Conservation (phyloP, 2,329 filamentous ascomycete species). For the Lasiodiplodia gonubiensis region DNA sequence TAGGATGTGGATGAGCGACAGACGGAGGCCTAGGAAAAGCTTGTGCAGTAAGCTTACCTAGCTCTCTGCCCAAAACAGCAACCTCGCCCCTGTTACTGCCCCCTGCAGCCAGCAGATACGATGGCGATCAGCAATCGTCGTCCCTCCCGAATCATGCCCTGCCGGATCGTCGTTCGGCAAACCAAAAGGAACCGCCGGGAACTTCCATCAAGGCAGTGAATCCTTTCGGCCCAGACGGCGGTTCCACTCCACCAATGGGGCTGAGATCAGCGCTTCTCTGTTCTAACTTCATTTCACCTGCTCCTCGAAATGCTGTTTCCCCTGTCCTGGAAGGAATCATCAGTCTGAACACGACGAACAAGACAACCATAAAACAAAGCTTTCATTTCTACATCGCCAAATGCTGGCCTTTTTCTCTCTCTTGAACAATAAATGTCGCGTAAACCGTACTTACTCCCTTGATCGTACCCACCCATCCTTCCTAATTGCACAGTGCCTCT, state of each 20-base stretch:
- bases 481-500: background rate
- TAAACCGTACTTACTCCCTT: background rate
- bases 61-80: background rate
- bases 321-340: background rate
- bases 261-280: constrained; percentile 6
- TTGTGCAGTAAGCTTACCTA: constrained; percentile 21
- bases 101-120: constrained; percentile 21
- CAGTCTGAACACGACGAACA: background rate
- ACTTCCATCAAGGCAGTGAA: background rate
- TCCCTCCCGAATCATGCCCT: background rate
- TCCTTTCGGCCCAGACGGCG: background rate
- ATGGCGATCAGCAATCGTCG: background rate
- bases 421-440: background rate
- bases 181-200: background rate
- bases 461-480: background rate
- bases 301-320: background rate
- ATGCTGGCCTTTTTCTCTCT: constrained; percentile 8
- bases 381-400: constrained; percentile 20
- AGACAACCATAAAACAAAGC: background rate
- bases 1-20: background rate
- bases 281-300: background rate
- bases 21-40: background rate
- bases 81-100: constrained; percentile 1
- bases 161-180: background rate
- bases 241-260: background rate